Evolutionary conservation across 129 eudicot species (phyloP).

Genomic region (Gnaphalium uliginosum): DNA sequence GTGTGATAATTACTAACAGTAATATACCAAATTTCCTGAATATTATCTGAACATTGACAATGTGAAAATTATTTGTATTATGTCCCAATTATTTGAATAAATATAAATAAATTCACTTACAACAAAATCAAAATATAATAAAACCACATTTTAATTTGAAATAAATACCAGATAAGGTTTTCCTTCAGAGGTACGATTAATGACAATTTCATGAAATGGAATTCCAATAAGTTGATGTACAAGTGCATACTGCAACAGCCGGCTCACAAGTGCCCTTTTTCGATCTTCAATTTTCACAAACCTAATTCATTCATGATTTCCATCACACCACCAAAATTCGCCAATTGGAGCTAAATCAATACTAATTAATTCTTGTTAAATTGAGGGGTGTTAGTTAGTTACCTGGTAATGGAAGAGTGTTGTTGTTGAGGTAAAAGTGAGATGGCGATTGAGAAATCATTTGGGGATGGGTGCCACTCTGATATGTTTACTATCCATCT

Average conservation of each 20-base stretch:
- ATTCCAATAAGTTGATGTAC: conserved; percentile 62
- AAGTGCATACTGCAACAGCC: conserved; percentile 82
- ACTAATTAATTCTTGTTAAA: neutral
- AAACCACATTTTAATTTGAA: neutral
- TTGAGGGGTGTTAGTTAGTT: neutral
- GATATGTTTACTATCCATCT: conserved; percentile 77
- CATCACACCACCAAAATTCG: neutral
- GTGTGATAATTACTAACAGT: too few relatives aligned
- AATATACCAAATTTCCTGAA: too few relatives aligned
- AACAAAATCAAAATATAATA: neutral
- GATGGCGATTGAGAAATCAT: conserved; percentile 53
- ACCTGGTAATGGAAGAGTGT: conserved; percentile 73
- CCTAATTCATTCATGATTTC: conserved; percentile 34
- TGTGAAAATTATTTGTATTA: neutral
- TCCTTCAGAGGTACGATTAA: conserved; percentile 63
- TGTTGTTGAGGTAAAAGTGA: conserved; percentile 59
- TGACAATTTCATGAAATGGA: conserved; percentile 56
- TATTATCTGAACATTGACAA: too few relatives aligned
- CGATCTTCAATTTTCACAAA: conserved; percentile 71
- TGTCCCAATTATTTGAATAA: too few relatives aligned
- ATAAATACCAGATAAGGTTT: conserved; percentile 72
- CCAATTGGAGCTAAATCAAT: neutral
- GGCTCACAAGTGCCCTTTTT: conserved; percentile 87
- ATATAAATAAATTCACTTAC: neutral
- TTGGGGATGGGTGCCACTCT: conserved; percentile 63